Percentiles rank a stretch among this genome's conserved stretches.
phyloP scores from a whole-genome alignment of 2,329 filamentous ascomycete genomes.

The Fusarium liriodendri region DNA sequence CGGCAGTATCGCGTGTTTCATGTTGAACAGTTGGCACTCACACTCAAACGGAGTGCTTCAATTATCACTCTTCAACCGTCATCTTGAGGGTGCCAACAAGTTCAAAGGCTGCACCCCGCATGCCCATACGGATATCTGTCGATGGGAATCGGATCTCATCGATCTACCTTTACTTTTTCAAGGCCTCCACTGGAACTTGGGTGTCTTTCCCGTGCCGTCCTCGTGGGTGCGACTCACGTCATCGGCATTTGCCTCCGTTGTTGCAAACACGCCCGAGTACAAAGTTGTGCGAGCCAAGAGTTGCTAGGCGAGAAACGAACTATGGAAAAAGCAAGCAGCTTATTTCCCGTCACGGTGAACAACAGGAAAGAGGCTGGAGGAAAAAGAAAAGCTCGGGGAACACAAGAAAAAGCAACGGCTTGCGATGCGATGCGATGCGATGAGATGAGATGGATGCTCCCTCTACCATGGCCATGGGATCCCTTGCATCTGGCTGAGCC shows the following conservation, averaged over 20 bases:
- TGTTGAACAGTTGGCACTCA: conserved; percentile 1
- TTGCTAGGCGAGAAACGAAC: neutral
- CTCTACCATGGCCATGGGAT: conserved; percentile 8
- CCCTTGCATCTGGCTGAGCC: conserved; percentile 16
- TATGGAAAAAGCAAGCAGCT: conserved; percentile 2
- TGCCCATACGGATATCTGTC: neutral
- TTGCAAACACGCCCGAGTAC: conserved; percentile 5
- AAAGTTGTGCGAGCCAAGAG: neutral
- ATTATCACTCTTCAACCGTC: neutral
- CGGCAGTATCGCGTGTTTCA: neutral
- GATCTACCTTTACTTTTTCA: conserved; percentile 2
- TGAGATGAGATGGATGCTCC: neutral
- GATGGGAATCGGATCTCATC: neutral
- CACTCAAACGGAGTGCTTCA: neutral
- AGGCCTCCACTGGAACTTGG: neutral
- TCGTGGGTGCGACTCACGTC: conserved; percentile 5
- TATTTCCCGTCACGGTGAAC: neutral
- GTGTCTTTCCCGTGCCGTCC: neutral
- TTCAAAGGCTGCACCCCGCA: conserved; percentile 8
- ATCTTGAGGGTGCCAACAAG: neutral
- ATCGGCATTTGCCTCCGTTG: neutral
- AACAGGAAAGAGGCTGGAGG: neutral
- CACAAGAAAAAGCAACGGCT: conserved; percentile 22
- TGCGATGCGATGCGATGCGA: no score
- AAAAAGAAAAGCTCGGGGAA: neutral